These are phyloP conservation scores for Artemisia tridentata DNA, from an alignment of 129 eudicot genomes.

Conservation along the genomic window DNA sequence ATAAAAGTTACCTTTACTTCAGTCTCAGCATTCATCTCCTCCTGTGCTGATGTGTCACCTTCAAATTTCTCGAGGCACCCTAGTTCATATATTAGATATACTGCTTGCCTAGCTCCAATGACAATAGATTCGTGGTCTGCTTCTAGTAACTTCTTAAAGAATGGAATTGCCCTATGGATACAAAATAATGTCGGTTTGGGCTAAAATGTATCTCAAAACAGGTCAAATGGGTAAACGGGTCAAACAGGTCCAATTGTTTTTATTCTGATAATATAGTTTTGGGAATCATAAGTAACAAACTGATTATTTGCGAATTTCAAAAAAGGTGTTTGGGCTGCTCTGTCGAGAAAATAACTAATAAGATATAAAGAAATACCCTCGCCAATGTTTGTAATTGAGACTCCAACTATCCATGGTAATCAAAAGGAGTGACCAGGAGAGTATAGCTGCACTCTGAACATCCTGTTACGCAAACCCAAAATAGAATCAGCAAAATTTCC, in stretches of 20 bases:
- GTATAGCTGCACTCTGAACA: conserved; percentile 38
- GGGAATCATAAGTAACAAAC: background rate
- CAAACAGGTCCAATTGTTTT: background rate
- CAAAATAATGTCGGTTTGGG: background rate
- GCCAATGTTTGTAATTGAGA: conserved; percentile 44
- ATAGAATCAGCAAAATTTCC: conserved; percentile 17
- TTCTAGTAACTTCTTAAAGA: conserved; percentile 39
- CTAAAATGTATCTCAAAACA: background rate
- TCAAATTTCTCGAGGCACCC: conserved; percentile 57
- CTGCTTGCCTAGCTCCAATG: conserved; percentile 58
- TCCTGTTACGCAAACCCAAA: conserved; percentile 26
- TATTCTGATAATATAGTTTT: background rate
- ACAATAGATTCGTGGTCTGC: conserved; percentile 35
- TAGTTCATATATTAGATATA: conserved; percentile 51
- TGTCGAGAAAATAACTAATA: background rate
- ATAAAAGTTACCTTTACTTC: conserved; percentile 32
- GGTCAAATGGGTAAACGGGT: background rate
- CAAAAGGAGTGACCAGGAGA: conserved; percentile 54
- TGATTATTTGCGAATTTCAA: background rate
- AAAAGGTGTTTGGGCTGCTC: background rate
- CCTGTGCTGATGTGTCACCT: conserved; percentile 34
- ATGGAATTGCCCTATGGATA: conserved; percentile 41
- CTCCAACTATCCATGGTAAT: conserved; percentile 47
- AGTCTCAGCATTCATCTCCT: conserved; percentile 30
- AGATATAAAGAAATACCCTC: conserved; percentile 34